These are phyloP conservation scores for Neopestalotiopsis sp. DNA, from an alignment of 2,329 filamentous ascomycete genomes.

Conservation along the genomic window DNA sequence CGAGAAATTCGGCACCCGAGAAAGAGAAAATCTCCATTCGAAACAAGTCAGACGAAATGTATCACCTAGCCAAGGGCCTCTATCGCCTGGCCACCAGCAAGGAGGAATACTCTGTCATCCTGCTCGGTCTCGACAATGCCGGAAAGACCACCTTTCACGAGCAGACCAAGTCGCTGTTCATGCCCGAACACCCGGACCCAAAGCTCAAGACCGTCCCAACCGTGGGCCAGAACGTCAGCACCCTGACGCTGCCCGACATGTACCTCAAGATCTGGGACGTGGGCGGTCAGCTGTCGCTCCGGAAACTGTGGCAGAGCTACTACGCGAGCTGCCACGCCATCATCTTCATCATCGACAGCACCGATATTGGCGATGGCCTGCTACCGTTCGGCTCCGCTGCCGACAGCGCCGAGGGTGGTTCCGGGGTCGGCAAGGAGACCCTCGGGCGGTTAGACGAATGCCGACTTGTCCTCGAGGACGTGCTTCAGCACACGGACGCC, in stretches of 20 bases:
- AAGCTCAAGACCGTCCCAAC: slow-evolving; percentile 91
- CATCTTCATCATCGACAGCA: slow-evolving; percentile 95
- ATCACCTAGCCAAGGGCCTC: slow-evolving; percentile 92
- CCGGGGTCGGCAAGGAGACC: slow-evolving; percentile 39
- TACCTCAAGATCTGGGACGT: slow-evolving; percentile 99
- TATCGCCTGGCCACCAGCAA: slow-evolving; percentile 97
- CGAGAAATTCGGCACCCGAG: background rate
- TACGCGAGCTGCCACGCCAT: slow-evolving; percentile 94
- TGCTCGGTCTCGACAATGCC: slow-evolving; percentile 96
- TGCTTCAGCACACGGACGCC: slow-evolving; percentile 84
- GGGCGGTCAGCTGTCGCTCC: slow-evolving; percentile 87
- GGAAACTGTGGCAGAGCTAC: slow-evolving; percentile 94
- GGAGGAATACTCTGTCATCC: slow-evolving; percentile 97
- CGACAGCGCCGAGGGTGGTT: slow-evolving; percentile 47
- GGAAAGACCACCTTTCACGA: slow-evolving; percentile 98
- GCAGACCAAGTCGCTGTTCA: slow-evolving; percentile 90
- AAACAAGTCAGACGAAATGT: slow-evolving; percentile 63
- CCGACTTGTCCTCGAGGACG: slow-evolving; percentile 84
- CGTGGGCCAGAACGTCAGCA: slow-evolving; percentile 95
- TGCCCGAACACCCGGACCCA: slow-evolving; percentile 63
- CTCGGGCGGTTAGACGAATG: slow-evolving; percentile 83
- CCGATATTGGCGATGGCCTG: slow-evolving; percentile 86
- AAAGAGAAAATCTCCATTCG: background rate
- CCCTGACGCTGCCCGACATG: slow-evolving; percentile 88
- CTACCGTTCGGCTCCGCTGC: slow-evolving; percentile 46